Percentiles rank a stretch among this genome's conserved stretches.
Conservation (phyloP, 768 basidiomycete species). For the Mycena amicta region DNA sequence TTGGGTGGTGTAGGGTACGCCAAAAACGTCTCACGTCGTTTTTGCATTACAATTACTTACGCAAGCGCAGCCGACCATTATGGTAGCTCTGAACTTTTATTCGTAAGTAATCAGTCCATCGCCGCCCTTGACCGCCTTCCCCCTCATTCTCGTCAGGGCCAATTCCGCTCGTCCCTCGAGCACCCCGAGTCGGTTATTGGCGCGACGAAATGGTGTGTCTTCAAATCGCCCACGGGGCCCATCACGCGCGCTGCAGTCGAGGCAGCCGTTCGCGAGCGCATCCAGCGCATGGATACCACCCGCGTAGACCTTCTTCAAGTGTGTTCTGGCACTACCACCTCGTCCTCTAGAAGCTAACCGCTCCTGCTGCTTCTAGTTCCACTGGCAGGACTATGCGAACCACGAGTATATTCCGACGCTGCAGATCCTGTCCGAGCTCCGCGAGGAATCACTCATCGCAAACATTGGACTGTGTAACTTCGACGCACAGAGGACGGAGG, state of each 20-base stretch:
- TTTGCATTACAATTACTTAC: neutral
- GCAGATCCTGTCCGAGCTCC: conserved; percentile 60
- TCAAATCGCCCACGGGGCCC: conserved; percentile 44
- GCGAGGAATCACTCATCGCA: conserved; percentile 57
- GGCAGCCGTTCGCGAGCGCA: conserved; percentile 67
- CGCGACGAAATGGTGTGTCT: conserved; percentile 88
- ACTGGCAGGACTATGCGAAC: conserved; percentile 74
- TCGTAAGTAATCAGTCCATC: no score
- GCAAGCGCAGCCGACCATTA: conserved; percentile 75
- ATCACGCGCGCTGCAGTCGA: conserved; percentile 60
- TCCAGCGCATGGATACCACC: conserved; percentile 62
- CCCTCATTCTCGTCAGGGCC: conserved; percentile 50
- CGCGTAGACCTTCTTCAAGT: conserved; percentile 77
- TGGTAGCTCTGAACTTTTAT: conserved; percentile 80
- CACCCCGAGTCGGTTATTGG: conserved; percentile 53
- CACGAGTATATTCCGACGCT: conserved; percentile 46
- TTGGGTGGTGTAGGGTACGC: conserved; percentile 10
- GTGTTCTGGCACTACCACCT: conserved; percentile 10
- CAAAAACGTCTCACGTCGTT: neutral
- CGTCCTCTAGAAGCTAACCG: no score
- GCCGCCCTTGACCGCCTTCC: conserved; percentile 12
- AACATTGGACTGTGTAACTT: conserved; percentile 83
- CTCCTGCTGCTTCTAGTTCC: conserved; percentile 68
- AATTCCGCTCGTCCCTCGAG: conserved; percentile 56
- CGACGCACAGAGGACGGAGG: conserved; percentile 71